Evolutionary conservation across 345 rosid genomes (phyloP).

Genomic region (Eucalyptus cloeziana): DNA sequence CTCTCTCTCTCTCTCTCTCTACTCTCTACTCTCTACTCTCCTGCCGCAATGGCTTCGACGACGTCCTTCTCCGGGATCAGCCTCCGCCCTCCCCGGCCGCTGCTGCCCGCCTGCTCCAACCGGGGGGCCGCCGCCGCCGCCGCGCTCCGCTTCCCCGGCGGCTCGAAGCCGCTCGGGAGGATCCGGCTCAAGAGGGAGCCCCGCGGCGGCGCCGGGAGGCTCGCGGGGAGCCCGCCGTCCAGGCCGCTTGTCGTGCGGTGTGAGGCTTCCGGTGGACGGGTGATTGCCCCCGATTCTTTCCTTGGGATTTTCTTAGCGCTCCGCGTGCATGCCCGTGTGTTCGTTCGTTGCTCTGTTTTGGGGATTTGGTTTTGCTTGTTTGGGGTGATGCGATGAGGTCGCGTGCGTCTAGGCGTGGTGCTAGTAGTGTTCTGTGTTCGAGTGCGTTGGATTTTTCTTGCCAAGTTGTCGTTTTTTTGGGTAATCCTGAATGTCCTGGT

Average conservation of each 20-base stretch:
- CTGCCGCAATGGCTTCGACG: neutral
- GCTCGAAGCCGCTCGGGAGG: slow-evolving; percentile 13
- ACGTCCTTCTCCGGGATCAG: neutral
- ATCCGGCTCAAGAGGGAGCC: slow-evolving; percentile 10
- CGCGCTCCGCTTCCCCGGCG: slow-evolving; percentile 26
- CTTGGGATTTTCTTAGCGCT: neutral
- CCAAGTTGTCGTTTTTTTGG: neutral
- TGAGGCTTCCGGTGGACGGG: slow-evolving; percentile 54
- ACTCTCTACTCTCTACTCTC: neutral
- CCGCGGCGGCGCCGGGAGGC: slow-evolving; percentile 8
- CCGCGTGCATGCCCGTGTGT: neutral
- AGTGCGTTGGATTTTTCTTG: neutral
- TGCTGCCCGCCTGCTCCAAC: neutral
- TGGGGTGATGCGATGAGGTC: neutral
- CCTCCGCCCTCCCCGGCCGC: neutral
- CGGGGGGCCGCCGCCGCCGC: slow-evolving; percentile 5
- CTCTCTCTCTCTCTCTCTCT: neutral
- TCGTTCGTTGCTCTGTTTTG: neutral
- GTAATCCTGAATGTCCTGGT: neutral
- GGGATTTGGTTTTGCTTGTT: neutral
- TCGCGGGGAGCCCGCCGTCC: slow-evolving; percentile 6
- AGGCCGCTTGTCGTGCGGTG: slow-evolving; percentile 36
- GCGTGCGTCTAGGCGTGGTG: neutral
- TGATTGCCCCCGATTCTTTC: neutral
- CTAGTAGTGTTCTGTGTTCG: neutral